Base-by-base conservation (phyloP, 2,329 filamentous ascomycete genomes). In the Epichloe aotearoae region DNA sequence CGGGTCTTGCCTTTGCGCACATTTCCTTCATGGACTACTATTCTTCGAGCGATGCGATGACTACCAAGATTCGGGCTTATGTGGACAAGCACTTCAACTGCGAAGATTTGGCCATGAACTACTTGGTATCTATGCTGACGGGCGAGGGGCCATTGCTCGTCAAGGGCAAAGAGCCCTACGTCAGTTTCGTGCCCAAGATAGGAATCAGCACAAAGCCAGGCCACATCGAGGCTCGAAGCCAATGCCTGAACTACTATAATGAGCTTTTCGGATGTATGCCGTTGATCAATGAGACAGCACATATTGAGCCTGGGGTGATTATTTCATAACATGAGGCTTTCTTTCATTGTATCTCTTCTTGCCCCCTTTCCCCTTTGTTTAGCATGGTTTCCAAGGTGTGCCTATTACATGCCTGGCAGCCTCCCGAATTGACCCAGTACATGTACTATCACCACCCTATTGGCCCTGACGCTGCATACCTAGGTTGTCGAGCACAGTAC, bases 91-190 rank as follows among this genome's bases (percentile, higher is more conserved):
- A 63, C 42, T 64, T 66, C 58, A 69, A 70, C 56, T 70, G 68
- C 59, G 68, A 70, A 53, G 67, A 70, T 47, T 62, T 70, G 52
- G 68, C 64, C 19, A 52, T 70, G 48, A 70, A 70, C 56, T 69
- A 62, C 38, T 55, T 69, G 30, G 58, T 61, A 6, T 62, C 63
- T 2, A 54, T 62, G 17, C 52, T 70, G 38, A 69, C 66, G 0
- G 59, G 65, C 15, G 55, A 60, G 12, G 12, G 66, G 0, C 67
- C 66, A 0, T 55, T 70, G 15, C 59, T 67, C 1, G 64, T 69
- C 41, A 61, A 54, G 15, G 66, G 66, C 26, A 58, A 59, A 33
- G 56, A 64, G 5, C 57, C 53, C n/a, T 67, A 63, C 40, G 58
- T 61, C 55, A 67, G 65, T 53, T 56, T 60, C 39, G 56, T 61